Percentiles rank a stretch among this genome's conserved stretches.
phyloP scores from a whole-genome alignment of 1,139 yeast genomes.

The Torulaspora pretoriensis region DNA sequence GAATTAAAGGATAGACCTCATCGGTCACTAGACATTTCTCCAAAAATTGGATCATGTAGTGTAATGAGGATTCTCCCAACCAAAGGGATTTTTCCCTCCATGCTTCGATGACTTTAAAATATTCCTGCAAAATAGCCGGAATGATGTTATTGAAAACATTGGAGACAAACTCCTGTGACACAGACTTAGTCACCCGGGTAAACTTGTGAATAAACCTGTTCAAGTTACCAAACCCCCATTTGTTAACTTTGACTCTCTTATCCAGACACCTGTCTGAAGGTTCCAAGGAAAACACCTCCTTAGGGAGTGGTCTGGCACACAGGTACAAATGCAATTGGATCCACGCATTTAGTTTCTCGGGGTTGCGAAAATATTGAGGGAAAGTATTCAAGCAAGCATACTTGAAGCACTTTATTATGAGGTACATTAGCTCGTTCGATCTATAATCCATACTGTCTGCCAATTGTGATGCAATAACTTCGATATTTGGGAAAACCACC shows the following conservation, averaged over 20 bases:
- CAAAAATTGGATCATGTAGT: conserved; percentile 59
- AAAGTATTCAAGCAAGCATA: conserved; percentile 53
- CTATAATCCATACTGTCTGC: conserved; percentile 38
- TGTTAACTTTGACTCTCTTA: conserved; percentile 57
- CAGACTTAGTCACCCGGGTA: conserved; percentile 36
- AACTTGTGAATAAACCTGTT: conserved; percentile 47
- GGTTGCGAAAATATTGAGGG: conserved; percentile 49
- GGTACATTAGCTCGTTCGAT: conserved; percentile 55
- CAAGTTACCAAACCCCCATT: conserved; percentile 71
- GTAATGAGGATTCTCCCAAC: conserved; percentile 58
- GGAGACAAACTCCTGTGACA: conserved; percentile 44
- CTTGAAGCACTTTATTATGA: conserved; percentile 62
- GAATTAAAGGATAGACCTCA: conserved; percentile 49
- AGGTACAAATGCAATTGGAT: conserved; percentile 55
- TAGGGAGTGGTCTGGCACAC: conserved; percentile 58
- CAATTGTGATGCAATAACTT: conserved; percentile 45
- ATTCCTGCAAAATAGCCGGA: conserved; percentile 56
- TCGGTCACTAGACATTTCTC: conserved; percentile 57
- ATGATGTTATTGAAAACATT: conserved; percentile 50
- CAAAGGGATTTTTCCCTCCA: conserved; percentile 54
- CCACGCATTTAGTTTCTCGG: conserved; percentile 57
- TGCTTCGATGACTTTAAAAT: conserved; percentile 54
- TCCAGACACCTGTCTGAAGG: conserved; percentile 48
- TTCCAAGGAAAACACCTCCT: conserved; percentile 48
- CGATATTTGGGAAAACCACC: conserved; percentile 54